Percentiles rank a stretch among this genome's conserved stretches.
Conservation (phyloP, 805 yeast species). For the Kodamaea kaohsiungensis region DNA sequence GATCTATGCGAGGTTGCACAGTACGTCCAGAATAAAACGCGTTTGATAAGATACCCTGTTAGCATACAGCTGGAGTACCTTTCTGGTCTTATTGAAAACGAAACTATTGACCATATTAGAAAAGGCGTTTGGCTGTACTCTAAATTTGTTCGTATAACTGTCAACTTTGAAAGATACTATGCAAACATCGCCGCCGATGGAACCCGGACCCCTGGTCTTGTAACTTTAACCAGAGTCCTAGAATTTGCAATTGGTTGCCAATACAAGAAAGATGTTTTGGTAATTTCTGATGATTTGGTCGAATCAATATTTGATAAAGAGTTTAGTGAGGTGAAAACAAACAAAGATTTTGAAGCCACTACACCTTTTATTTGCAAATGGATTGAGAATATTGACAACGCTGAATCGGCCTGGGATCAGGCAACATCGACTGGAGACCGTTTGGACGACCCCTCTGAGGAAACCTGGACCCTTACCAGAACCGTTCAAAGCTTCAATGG, state of each 20-base stretch:
- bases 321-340: not conserved
- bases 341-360: too few species aligned
- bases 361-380: not conserved
- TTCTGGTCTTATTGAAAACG: not conserved
- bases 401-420: not conserved
- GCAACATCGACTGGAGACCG: not conserved
- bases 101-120: not conserved
- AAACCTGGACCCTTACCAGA: not conserved
- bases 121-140: not conserved
- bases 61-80: not conserved
- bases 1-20: not conserved
- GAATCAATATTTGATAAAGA: too few species aligned
- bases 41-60: not conserved
- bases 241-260: not conserved
- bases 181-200: not conserved
- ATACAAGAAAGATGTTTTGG: not conserved
- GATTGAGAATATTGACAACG: not conserved
- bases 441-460: not conserved
- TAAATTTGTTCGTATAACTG: not conserved
- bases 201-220: not conserved
- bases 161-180: not conserved
- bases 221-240: not conserved
- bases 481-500: not conserved
- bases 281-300: not conserved
- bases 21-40: not conserved